Evolutionary conservation across 2,329 filamentous ascomycete species (phyloP).

Genomic region (Xylariaceae sp.): DNA sequence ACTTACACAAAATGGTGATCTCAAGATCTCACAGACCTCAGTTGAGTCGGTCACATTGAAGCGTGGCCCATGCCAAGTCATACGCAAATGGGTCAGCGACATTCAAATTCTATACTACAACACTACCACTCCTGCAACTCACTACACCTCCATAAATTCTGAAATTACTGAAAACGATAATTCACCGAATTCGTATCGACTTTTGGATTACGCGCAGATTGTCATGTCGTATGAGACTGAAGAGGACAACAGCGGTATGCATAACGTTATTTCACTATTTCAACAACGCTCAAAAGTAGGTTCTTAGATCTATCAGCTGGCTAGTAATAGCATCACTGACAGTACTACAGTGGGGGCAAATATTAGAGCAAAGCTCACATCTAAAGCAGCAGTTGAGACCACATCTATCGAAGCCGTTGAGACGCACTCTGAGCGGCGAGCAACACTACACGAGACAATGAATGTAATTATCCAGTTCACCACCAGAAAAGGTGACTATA

Average conservation of each 20-base stretch:
- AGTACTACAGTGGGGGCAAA: slow-evolving; percentile 6
- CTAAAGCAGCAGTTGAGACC: slow-evolving; percentile 6
- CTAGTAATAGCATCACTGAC: not conserved
- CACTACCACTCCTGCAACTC: no score
- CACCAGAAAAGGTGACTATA: slow-evolving; percentile 9
- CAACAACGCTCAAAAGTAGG: slow-evolving; percentile 13
- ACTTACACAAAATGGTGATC: slow-evolving; percentile 13
- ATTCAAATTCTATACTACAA: slow-evolving; percentile 15
- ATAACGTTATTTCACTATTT: no score
- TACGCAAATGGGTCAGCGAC: slow-evolving; percentile 16
- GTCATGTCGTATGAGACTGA: slow-evolving; percentile 11
- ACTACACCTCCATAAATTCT: no score
- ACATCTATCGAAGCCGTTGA: slow-evolving; percentile 7
- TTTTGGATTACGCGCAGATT: slow-evolving; percentile 16
- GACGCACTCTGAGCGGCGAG: slow-evolving; percentile 6
- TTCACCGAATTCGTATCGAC: not conserved
- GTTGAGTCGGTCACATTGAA: slow-evolving; percentile 15
- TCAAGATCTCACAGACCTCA: slow-evolving; percentile 13
- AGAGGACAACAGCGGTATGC: no score
- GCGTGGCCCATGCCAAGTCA: slow-evolving; percentile 2
- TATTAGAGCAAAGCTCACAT: slow-evolving; percentile 1
- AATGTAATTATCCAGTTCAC: slow-evolving; percentile 21
- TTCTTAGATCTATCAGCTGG: no score
- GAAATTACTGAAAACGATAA: not conserved
- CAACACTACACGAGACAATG: not conserved